A percentile compares a stretch with the other conserved stretches of the same genome.
These are phyloP conservation scores for Periconia digitata DNA, from an alignment of 2,329 filamentous ascomycete genomes.

Conservation along the genomic window DNA sequence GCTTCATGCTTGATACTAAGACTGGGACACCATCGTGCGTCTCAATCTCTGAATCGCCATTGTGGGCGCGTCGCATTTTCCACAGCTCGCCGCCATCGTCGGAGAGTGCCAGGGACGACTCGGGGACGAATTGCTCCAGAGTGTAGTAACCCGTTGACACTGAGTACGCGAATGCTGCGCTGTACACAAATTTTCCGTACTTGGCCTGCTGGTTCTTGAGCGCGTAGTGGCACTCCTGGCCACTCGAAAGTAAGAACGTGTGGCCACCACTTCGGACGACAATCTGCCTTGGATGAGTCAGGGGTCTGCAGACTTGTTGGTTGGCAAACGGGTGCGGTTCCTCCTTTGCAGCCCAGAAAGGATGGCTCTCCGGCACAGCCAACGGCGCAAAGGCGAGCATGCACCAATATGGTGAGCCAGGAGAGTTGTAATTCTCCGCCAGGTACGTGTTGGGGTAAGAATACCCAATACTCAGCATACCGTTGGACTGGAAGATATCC, in stretches of 20 bases:
- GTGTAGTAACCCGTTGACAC: conserved; percentile 76
- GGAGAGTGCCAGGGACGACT: conserved; percentile 73
- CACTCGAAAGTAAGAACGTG: conserved; percentile 69
- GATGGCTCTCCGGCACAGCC: conserved; percentile 67
- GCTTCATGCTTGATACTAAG: conserved; percentile 69
- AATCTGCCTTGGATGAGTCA: conserved; percentile 73
- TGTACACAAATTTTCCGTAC: conserved; percentile 79
- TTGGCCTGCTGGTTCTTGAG: conserved; percentile 82
- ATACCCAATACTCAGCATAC: conserved; percentile 75
- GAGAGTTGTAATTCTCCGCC: conserved; percentile 82
- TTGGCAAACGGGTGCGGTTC: conserved; percentile 59
- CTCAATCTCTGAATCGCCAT: conserved; percentile 63
- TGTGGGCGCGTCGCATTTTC: conserved; percentile 72
- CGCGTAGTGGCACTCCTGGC: conserved; percentile 80
- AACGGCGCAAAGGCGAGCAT: conserved; percentile 76
- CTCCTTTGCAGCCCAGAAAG: conserved; percentile 73
- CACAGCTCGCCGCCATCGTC: conserved; percentile 78
- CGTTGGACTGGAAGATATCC: conserved; percentile 73
- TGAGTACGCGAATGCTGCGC: conserved; percentile 73
- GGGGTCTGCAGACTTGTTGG: conserved; percentile 61
- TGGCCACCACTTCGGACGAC: conserved; percentile 71
- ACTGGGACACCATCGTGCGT: conserved; percentile 58
- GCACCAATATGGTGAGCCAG: conserved; percentile 73
- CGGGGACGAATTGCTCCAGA: conserved; percentile 74
- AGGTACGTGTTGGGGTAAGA: conserved; percentile 80